These are phyloP conservation scores for Mimosa pudica DNA, from an alignment of 306 rosid species.

Conservation along the genomic window DNA sequence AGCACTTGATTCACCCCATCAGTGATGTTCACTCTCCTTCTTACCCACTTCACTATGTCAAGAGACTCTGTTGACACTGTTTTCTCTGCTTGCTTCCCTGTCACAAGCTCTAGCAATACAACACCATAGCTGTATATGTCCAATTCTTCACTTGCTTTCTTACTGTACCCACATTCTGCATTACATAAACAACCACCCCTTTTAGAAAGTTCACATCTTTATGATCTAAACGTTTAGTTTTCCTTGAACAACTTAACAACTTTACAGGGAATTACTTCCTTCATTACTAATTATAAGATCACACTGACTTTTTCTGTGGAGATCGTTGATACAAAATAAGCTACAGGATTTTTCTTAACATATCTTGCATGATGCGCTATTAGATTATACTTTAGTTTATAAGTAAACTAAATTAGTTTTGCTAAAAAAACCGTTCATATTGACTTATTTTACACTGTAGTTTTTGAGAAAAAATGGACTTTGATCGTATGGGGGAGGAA, in stretches of 20 bases:
- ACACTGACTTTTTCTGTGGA: too few species aligned
- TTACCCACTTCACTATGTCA: conserved; percentile 89
- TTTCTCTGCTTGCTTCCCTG: conserved; percentile 78
- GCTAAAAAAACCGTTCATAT: too few species aligned
- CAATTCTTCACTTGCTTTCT: conserved; percentile 74
- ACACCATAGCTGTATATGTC: conserved; percentile 94
- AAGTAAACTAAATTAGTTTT: too few species aligned
- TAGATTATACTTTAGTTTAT: too few species aligned
- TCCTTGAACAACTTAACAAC: background rate
- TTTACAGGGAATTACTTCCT: background rate
- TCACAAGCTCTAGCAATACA: conserved; percentile 79
- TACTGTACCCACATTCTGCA: conserved; percentile 81
- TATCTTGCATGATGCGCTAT: too few species aligned
- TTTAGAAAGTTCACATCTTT: conserved; percentile 4
- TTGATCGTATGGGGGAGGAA: too few species aligned
- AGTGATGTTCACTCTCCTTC: conserved; percentile 87
- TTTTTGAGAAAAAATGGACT: too few species aligned
- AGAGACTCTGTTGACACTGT: conserved; percentile 54
- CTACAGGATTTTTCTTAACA: too few species aligned
- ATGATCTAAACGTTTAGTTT: background rate
- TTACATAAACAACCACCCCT: conserved; percentile 24
- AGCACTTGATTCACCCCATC: conserved; percentile 76
- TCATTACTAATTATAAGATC: too few species aligned
- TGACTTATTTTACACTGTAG: too few species aligned
- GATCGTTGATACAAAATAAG: too few species aligned